Base-by-base conservation (phyloP, 2,329 filamentous ascomycete species). In the Fusarium sp. region DNA sequence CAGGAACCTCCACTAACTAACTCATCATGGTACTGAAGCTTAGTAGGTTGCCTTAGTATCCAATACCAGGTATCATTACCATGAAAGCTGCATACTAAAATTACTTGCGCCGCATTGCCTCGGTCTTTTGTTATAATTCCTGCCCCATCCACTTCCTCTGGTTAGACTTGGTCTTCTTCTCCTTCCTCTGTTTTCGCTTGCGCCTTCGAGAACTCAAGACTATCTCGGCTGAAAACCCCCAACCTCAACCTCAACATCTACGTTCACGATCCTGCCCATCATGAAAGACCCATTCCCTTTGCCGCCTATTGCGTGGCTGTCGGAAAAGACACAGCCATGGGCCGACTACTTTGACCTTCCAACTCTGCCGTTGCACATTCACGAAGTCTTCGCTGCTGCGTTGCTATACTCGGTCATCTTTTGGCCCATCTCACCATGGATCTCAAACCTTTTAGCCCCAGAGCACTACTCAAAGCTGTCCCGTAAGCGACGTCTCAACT, bases 281-380 rank as follows among this genome's bases (percentile, higher is more conserved):
- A 94, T 94, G 92, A 88, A 85, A 79, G 92, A 94, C 72, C 90
- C 90, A 3, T 93, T 93, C 76, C 88, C 89, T 58, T 82, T 92
- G 69, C 80, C 86, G 59, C 86, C 89, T 21, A 80, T 87, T 39
- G 89, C 90, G 54, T 85, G 85, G 77, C 81, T 89, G 55, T 83
- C 81, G 72, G 78, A 82, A 59, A 84, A 88, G 60, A 81, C 90
- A 52, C 84, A 90, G 77, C 91, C 91, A 18, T 83, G 89, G 76
- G 89, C 91, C 66, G 86, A 91, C 72, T 82, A 81, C 64, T 81
- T 91, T 62, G 79, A 82, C 53, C 83, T 95, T 46, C 83, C 87
- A 11, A 90, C 90, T 8, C 86, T 96, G 21, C 90, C 92, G 18
- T 81, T 91, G 50, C 93, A 97, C 80, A 84, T 92, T 74, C 93